These are phyloP conservation scores for Fusarium mexicanum DNA, from an alignment of 2,329 filamentous ascomycete genomes.

Conservation along the genomic window DNA sequence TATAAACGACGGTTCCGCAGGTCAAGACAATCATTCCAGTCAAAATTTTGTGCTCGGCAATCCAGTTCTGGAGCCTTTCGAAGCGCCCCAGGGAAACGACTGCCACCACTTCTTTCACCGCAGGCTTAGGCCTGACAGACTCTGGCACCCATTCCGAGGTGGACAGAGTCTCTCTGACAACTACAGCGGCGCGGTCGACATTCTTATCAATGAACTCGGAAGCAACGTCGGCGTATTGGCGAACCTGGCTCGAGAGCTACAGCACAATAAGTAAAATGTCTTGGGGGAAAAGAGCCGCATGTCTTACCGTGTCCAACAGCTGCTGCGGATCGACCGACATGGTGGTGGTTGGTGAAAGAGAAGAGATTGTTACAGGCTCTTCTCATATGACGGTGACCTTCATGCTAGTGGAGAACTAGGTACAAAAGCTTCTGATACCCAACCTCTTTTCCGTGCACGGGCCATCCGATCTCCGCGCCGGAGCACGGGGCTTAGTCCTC, in stretches of 20 bases:
- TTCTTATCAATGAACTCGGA: conserved; percentile 84
- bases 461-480: conserved; percentile 33
- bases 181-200: conserved; percentile 78
- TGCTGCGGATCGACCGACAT: conserved; percentile 86
- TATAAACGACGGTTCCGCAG: conserved; percentile 71
- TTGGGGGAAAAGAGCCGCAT: not conserved
- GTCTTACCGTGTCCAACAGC: conserved; percentile 77
- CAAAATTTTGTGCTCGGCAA: conserved; percentile 75
- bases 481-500: conserved; percentile 28
- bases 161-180: conserved; percentile 75
- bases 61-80: conserved; percentile 75
- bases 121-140: conserved; percentile 68
- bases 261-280: conserved; percentile 16
- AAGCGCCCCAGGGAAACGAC: conserved; percentile 49
- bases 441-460: conserved; percentile 39
- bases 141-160: conserved; percentile 78
- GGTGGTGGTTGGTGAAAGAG: conserved; percentile 45
- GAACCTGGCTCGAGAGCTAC: conserved; percentile 70
- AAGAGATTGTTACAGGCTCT: conserved; percentile 37
- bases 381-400: conserved; percentile 45
- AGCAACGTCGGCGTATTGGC: conserved; percentile 74
- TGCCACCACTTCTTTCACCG: conserved; percentile 49
- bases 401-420: conserved; percentile 40
- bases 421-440: conserved; percentile 39
- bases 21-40: conserved; percentile 77